These are phyloP conservation scores for Extremus antarcticus DNA, from an alignment of 495 filamentous ascomycete species.

Conservation along the genomic window DNA sequence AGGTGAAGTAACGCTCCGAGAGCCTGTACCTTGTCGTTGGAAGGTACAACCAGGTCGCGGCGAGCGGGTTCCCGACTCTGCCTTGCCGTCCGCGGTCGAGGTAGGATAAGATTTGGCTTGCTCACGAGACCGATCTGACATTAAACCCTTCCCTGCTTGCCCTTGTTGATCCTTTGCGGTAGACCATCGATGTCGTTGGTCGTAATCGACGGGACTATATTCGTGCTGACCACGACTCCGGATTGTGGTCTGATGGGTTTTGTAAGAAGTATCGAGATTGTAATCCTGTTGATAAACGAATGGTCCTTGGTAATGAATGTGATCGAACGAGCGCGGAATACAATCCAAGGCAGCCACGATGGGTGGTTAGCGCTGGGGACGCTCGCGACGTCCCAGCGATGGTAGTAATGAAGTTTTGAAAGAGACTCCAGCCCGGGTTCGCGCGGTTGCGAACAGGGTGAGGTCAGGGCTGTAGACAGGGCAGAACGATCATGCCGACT, in stretches of 20 bases:
- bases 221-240: neutral
- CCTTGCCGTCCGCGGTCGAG: neutral
- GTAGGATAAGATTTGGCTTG: neutral
- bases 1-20: neutral
- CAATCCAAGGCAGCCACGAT: conserved; percentile 20
- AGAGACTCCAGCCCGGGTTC: neutral
- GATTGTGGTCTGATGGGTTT: neutral
- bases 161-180: conserved; percentile 5
- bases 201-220: neutral
- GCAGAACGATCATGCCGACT: neutral
- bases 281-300: conserved; percentile 2
- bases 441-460: neutral
- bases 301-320: conserved; percentile 14
- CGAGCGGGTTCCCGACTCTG: neutral
- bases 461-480: neutral
- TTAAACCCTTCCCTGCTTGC: conserved; percentile 13
- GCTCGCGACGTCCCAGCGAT: conserved; percentile 3
- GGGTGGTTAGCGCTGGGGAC: conserved; percentile 8
- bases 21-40: neutral
- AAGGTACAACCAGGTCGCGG: neutral
- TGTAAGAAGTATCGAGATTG: neutral
- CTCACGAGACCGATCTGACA: conserved; percentile 15
- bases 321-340: conserved; percentile 3
- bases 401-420: neutral
- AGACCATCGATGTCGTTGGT: conserved; percentile 16